Base-by-base conservation (phyloP, 495 filamentous ascomycete genomes). In the Trichoderma reesei region DNA sequence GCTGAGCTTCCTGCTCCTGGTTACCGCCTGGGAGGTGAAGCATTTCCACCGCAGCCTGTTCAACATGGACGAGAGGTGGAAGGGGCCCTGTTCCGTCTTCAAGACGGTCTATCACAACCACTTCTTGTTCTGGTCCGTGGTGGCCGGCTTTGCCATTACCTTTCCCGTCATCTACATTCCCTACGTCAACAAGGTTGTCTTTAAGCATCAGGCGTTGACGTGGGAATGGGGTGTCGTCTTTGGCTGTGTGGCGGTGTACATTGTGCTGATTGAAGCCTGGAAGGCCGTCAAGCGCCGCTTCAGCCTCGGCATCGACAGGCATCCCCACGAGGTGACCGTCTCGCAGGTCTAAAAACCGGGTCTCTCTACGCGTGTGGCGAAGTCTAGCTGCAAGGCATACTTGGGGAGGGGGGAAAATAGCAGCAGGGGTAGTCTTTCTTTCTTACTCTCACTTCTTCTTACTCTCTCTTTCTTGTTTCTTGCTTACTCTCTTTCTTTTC, bases 11-110 rank as follows among this genome's bases (percentile, higher is more conserved):
- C 75, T 83, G 38, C 72, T 83, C 1, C 75, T 85, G 33, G 72
- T 85, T 67, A 82, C 80, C n/a, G 82, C 82, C 20, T 83, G 80
- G 80, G 82, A 85, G 66, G 79, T 83, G 63, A 83, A 83, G 66
- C 80, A 83, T 65, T 80, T 84, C 66, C 76, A 75, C 1, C 80
- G 79, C 60, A 78, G 76, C 5, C 69, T 85, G 31, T 85, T 85
- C 72, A 76, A 78, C 67, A 72, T 84, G 62, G 74, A 82, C 65
- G 69, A 80, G 64, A 69, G 75, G 36, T 74, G 74, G 34, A 34
- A 63, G 26, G 75, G 75, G 2, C 73, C 73, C 0, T 73, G 76
- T 64, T 75, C 76, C 8, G 72, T 82, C 56, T 76, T 81, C 69
- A 64, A 69, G 60, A 82, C 83, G 16, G 70, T 85, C 42, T 83